Evolutionary conservation across 1,284 basidiomycete genomes (phyloP).

Genomic region (Tilletiopsis washingtonensis): DNA sequence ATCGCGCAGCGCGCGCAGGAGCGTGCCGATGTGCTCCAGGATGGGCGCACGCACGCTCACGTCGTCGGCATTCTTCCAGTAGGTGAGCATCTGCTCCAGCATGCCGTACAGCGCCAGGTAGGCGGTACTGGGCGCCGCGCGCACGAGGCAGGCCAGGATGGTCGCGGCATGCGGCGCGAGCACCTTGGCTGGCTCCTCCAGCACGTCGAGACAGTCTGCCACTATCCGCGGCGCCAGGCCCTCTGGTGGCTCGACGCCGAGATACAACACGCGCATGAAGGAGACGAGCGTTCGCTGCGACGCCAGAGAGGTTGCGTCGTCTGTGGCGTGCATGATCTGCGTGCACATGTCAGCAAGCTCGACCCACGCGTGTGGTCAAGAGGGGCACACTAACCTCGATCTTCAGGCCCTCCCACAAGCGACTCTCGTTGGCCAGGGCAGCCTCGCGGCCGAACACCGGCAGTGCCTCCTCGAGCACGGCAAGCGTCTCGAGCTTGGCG

Average conservation of each 20-base stretch:
- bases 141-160: conserved; percentile 22
- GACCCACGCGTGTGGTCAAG: not conserved
- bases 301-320: conserved; percentile 31
- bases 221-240: conserved; percentile 37
- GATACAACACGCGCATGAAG: conserved; percentile 34
- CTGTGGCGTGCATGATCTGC: conserved; percentile 42
- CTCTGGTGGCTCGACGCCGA: conserved; percentile 22
- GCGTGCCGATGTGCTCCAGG: conserved; percentile 49
- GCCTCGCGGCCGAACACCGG: conserved; percentile 43
- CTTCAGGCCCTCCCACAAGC: conserved; percentile 37
- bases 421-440: conserved; percentile 22
- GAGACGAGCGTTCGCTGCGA: conserved; percentile 28
- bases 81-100: conserved; percentile 51
- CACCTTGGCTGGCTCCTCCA: conserved; percentile 34
- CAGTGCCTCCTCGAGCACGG: conserved; percentile 29
- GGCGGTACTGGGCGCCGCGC: conserved; percentile 23
- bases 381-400: conserved; percentile 18
- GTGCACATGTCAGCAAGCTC: not conserved
- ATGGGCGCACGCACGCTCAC: conserved; percentile 65
- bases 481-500: conserved; percentile 58
- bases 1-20: conserved; percentile 28
- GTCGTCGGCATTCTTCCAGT: conserved; percentile 72
- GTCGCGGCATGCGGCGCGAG: conserved; percentile 30
- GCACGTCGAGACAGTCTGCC: conserved; percentile 26
- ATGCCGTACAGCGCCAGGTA: conserved; percentile 19